Conservation (phyloP, 1,284 basidiomycete genomes). For the Wolfiporia cocos region DNA sequence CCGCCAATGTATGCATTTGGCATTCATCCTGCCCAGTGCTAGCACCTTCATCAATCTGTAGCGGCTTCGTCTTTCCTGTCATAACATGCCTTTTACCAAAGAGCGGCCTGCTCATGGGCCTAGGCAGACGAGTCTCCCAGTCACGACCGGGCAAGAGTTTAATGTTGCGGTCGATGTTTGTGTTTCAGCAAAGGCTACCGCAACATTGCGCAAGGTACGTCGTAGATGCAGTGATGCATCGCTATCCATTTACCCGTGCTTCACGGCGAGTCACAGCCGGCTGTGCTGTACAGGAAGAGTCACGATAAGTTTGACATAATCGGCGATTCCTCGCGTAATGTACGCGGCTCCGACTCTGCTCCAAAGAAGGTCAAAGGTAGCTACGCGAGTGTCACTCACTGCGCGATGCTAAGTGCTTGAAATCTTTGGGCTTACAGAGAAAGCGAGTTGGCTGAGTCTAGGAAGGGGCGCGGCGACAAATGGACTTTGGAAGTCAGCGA, state of each 20-base stretch:
- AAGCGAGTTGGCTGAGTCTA: slow-evolving; percentile 66
- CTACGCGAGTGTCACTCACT: slow-evolving; percentile 9
- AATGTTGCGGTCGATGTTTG: slow-evolving; percentile 45
- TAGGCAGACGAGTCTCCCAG: neutral
- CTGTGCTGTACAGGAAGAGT: slow-evolving; percentile 6
- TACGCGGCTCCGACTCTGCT: slow-evolving; percentile 28
- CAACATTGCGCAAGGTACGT: slow-evolving; percentile 53
- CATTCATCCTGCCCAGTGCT: neutral
- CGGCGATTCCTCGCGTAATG: slow-evolving; percentile 10
- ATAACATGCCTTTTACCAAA: too few relatives aligned
- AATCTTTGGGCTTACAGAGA: too few relatives aligned
- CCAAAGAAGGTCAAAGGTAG: slow-evolving; percentile 57
- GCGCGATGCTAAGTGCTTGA: too few relatives aligned
- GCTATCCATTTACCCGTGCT: too few relatives aligned
- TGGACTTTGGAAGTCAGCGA: slow-evolving; percentile 66
- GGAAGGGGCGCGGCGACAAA: slow-evolving; percentile 40
- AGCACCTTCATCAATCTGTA: too few relatives aligned
- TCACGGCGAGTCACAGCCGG: too few relatives aligned
- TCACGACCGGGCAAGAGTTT: neutral
- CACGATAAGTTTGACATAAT: slow-evolving; percentile 7
- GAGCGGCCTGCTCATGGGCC: too few relatives aligned
- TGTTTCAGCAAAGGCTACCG: slow-evolving; percentile 47
- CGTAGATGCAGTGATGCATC: neutral
- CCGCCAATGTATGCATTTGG: neutral
- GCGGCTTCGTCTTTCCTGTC: too few relatives aligned